phyloP scores from a whole-genome alignment of 352 stramenopile genomes.

The Aphanomyces invadans region DNA sequence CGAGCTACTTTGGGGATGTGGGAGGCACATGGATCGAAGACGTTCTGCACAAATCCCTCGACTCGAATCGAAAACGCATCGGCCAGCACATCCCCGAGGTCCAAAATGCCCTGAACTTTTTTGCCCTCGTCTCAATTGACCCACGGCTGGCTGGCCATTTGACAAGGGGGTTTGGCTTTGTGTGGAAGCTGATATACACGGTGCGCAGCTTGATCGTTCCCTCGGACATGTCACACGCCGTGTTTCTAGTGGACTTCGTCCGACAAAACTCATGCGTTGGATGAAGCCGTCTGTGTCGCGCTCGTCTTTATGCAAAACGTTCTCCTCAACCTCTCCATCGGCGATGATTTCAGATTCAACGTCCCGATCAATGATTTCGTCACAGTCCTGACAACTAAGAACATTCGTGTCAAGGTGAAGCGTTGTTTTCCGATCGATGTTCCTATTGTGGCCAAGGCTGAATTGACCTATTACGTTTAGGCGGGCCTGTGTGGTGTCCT shows the following conservation, averaged over 20 bases:
- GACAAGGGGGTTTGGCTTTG: neutral
- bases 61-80: neutral
- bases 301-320: slow-evolving; percentile 7
- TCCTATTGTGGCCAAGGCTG: too few species aligned
- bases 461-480: too few species aligned
- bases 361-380: neutral
- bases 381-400: neutral
- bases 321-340: neutral
- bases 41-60: slow-evolving; percentile 9
- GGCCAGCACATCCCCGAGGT: neutral
- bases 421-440: neutral
- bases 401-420: neutral
- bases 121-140: neutral
- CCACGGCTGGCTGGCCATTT: neutral
- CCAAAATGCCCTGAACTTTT: neutral
- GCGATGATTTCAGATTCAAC: slow-evolving; percentile 6
- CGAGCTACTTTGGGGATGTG: neutral
- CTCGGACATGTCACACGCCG: too few species aligned
- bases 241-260: neutral
- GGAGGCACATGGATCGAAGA: slow-evolving; percentile 13
- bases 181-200: slow-evolving; percentile 1
- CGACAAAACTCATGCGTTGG: neutral
- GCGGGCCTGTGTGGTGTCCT: neutral
- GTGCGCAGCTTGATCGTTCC: too few species aligned
- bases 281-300: neutral